These are phyloP conservation scores for Sugiyamaella paludigena DNA, from an alignment of 1,139 yeast species.

Conservation along the genomic window DNA sequence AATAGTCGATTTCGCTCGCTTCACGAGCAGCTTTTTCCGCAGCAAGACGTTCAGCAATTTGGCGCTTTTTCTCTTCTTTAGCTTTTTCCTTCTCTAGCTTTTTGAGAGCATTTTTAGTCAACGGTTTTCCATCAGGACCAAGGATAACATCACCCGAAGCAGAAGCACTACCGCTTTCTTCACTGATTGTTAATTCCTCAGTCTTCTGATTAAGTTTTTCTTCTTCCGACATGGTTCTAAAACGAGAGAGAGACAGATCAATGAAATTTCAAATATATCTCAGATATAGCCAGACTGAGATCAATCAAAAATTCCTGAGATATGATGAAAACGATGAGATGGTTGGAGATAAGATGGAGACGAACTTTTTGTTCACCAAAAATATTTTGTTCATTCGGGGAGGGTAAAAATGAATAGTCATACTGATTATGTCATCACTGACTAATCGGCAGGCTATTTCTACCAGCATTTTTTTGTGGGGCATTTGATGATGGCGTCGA, in stretches of 20 bases:
- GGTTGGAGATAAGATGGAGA: too few relatives aligned
- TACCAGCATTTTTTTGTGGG: too few relatives aligned
- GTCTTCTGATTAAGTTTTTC: slow-evolving; percentile 29
- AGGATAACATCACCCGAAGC: slow-evolving; percentile 18
- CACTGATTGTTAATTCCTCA: slow-evolving; percentile 29
- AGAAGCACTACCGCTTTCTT: slow-evolving; percentile 31
- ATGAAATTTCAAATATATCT: too few relatives aligned
- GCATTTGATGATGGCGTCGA: too few relatives aligned
- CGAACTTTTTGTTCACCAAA: too few relatives aligned
- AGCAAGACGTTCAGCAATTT: slow-evolving; percentile 84
- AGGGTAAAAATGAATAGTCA: background rate
- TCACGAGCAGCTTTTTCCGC: slow-evolving; percentile 82
- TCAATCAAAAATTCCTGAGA: too few relatives aligned
- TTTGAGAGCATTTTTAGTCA: slow-evolving; percentile 92
- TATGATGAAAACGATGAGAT: too few relatives aligned
- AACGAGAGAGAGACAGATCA: too few relatives aligned
- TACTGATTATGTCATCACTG: background rate
- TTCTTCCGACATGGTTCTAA: slow-evolving; percentile 27
- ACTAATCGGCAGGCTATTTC: too few relatives aligned
- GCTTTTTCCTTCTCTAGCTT: slow-evolving; percentile 91
- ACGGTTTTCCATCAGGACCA: slow-evolving; percentile 76
- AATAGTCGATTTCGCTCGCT: slow-evolving; percentile 78
- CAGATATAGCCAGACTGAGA: too few relatives aligned
- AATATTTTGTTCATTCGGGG: background rate
- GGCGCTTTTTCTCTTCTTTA: slow-evolving; percentile 90